Conservation (phyloP, 805 yeast species). For the Spathaspora boniae region DNA sequence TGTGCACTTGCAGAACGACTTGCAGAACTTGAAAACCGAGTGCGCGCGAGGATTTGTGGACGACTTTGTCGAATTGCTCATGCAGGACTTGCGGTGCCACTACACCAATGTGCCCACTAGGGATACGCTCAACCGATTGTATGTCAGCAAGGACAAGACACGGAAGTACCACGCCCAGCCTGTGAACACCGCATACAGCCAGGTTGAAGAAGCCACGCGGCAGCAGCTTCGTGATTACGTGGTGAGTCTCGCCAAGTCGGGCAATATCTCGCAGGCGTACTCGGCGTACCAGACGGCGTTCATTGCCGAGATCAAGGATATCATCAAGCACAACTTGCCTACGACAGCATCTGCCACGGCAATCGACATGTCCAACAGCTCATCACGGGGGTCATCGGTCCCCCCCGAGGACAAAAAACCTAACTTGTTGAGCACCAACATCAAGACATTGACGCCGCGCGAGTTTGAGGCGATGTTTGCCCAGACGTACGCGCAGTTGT, state of each 20-base stretch:
- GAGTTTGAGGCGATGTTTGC: constrained; percentile 75
- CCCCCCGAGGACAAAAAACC: constrained; percentile 15
- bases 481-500: constrained; percentile 55
- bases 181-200: constrained; percentile 34
- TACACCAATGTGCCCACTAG: constrained; percentile 45
- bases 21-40: constrained; percentile 54
- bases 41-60: constrained; percentile 68
- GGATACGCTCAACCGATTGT: constrained; percentile 52
- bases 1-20: constrained; percentile 45
- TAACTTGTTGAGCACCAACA: constrained; percentile 30
- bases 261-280: constrained; percentile 59
- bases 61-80: constrained; percentile 51
- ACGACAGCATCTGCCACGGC: constrained; percentile 18
- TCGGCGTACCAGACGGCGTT: constrained; percentile 63
- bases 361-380: constrained; percentile 22
- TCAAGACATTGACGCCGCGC: constrained; percentile 64
- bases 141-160: constrained; percentile 23
- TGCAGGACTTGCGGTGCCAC: constrained; percentile 61
- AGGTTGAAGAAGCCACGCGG: constrained; percentile 39
- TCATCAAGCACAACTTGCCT: constrained; percentile 67
- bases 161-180: constrained; percentile 15
- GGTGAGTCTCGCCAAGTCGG: constrained; percentile 57
- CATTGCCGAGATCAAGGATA: constrained; percentile 66
- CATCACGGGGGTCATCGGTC: constrained; percentile 28
- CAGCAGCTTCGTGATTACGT: constrained; percentile 44